phyloP scores from a whole-genome alignment of 192 early-diverging fungal genomes.

The Podila horticola region DNA sequence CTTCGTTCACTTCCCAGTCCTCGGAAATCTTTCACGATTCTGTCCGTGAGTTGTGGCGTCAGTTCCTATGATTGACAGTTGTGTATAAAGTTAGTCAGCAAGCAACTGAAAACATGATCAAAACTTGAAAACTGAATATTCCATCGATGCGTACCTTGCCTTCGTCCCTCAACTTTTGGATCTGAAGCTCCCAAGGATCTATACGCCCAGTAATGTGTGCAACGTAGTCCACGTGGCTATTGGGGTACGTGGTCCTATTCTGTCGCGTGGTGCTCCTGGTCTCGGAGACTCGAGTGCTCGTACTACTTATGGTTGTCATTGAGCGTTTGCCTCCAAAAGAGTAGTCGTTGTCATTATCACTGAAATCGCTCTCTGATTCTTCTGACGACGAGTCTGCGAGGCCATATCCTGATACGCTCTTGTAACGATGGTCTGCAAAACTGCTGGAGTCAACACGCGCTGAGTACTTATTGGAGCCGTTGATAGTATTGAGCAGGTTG shows the following conservation, averaged over 20 bases:
- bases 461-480: not conserved
- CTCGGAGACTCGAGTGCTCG: not conserved
- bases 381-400: slow-evolving; percentile 23
- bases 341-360: not conserved
- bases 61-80: not conserved
- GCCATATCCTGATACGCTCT: slow-evolving; percentile 15
- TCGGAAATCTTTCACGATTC: slow-evolving; percentile 16
- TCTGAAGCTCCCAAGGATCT: slow-evolving; percentile 32
- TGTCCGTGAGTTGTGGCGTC: slow-evolving; percentile 11
- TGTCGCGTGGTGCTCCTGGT: not conserved
- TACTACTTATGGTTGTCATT: too few relatives aligned
- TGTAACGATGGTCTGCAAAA: too few relatives aligned
- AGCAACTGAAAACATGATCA: not conserved
- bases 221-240: slow-evolving; percentile 22
- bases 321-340: not conserved
- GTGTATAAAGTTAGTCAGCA: not conserved
- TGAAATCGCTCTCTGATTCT: slow-evolving; percentile 4
- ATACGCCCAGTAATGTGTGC: slow-evolving; percentile 46
- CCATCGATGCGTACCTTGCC: slow-evolving; percentile 14
- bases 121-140: not conserved
- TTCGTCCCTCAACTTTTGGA: slow-evolving; percentile 31
- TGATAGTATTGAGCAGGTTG: slow-evolving; percentile 4
- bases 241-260: not conserved
- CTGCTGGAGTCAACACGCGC: too few relatives aligned
- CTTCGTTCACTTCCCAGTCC: not conserved